Percentiles rank a stretch among this genome's conserved stretches.
These are phyloP conservation scores for Lodderomyces pseudojiufengensis DNA, from an alignment of 1,139 yeast species.

Conservation along the genomic window DNA sequence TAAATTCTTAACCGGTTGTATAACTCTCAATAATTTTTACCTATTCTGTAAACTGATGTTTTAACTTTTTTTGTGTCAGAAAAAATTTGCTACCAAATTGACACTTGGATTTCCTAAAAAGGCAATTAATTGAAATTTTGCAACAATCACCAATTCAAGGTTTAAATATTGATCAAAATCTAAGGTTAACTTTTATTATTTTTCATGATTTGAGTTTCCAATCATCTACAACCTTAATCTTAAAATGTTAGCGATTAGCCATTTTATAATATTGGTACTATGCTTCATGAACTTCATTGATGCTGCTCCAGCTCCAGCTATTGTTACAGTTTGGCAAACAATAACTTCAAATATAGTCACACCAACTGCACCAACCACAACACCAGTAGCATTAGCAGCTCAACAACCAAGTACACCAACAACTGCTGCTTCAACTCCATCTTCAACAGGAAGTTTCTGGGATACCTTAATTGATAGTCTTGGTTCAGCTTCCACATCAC, in stretches of 20 bases:
- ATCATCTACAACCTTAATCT: too few species aligned
- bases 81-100: neutral
- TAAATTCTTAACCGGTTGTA: too few species aligned
- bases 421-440: slow-evolving; percentile 8
- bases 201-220: neutral
- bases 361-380: slow-evolving; percentile 5
- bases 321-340: slow-evolving; percentile 26
- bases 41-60: too few species aligned
- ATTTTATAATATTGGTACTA: slow-evolving; percentile 5
- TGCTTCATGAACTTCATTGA: slow-evolving; percentile 8
- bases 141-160: neutral
- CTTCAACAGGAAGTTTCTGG: slow-evolving; percentile 7
- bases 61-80: slow-evolving; percentile 3
- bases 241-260: too few species aligned
- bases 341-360: slow-evolving; percentile 15
- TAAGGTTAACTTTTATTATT: neutral
- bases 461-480: slow-evolving; percentile 5
- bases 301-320: slow-evolving; percentile 29
- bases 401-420: slow-evolving; percentile 2
- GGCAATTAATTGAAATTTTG: neutral
- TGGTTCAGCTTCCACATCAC: slow-evolving; percentile 1
- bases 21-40: too few species aligned
- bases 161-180: neutral
- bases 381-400: slow-evolving; percentile 4
- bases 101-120: too few species aligned